phyloP scores from a whole-genome alignment of 192 early-diverging fungal genomes.

The Paraglomus brasilianum region DNA sequence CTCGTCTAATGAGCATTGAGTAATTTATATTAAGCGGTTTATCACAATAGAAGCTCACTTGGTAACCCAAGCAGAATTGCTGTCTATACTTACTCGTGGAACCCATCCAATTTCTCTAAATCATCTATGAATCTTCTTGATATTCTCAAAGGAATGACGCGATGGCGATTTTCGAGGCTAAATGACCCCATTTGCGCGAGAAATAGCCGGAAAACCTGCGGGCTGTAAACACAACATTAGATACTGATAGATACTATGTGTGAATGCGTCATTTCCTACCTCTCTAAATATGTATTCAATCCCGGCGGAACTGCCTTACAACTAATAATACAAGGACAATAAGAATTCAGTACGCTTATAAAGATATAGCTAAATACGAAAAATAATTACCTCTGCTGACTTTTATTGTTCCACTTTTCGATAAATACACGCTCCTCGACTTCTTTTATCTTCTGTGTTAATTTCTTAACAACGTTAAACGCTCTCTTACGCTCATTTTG shows the following conservation, averaged over 20 bases:
- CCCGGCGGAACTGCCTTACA: constrained; percentile 30
- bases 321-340: background rate
- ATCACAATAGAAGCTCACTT: too few species aligned
- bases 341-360: background rate
- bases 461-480: constrained; percentile 33
- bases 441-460: constrained; percentile 34
- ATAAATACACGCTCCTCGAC: background rate
- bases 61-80: too few species aligned
- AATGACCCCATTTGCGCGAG: constrained; percentile 68
- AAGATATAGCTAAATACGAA: background rate
- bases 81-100: constrained; percentile 60
- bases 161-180: constrained; percentile 53
- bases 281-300: constrained; percentile 33
- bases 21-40: background rate
- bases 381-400: constrained; percentile 10
- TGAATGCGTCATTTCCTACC: constrained; percentile 17
- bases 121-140: constrained; percentile 62
- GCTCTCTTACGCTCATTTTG: constrained; percentile 34
- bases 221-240: constrained; percentile 31
- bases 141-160: constrained; percentile 62
- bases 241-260: background rate
- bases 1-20: constrained; percentile 47
- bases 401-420: background rate
- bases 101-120: constrained; percentile 58
- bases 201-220: constrained; percentile 57